These are phyloP conservation scores for Ceratocystiopsis minuta DNA, from an alignment of 2,329 filamentous ascomycete genomes.

Conservation along the genomic window DNA sequence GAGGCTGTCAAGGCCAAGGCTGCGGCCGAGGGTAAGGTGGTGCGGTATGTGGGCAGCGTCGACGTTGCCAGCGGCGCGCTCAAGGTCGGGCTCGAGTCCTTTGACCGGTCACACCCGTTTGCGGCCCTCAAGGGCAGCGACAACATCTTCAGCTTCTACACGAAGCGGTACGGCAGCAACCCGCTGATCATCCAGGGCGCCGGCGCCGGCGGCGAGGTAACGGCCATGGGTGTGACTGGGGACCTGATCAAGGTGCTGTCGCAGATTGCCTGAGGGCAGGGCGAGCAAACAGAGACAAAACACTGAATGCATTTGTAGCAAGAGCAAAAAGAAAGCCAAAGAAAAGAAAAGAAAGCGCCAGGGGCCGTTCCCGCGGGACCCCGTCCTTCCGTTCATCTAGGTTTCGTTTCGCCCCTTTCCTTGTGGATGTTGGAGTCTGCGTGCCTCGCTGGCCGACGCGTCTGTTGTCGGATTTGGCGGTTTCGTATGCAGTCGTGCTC, in stretches of 20 bases:
- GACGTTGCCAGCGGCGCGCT: slow-evolving; percentile 66
- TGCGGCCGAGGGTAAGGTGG: slow-evolving; percentile 72
- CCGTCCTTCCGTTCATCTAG: too few species aligned
- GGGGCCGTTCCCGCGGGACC: too few species aligned
- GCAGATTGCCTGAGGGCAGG: slow-evolving; percentile 33
- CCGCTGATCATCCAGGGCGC: slow-evolving; percentile 90
- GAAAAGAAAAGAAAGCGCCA: too few species aligned
- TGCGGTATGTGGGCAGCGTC: slow-evolving; percentile 86
- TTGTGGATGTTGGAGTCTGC: too few species aligned
- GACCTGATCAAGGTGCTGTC: slow-evolving; percentile 81
- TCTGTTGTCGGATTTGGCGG: not conserved
- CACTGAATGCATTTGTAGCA: too few species aligned
- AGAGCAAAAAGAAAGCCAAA: not conserved
- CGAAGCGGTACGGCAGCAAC: slow-evolving; percentile 78
- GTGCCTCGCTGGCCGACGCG: not conserved
- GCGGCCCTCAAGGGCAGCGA: slow-evolving; percentile 91
- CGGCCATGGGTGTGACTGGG: slow-evolving; percentile 91
- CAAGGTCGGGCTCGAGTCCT: slow-evolving; percentile 83
- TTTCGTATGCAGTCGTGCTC: not conserved
- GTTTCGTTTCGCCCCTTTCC: too few species aligned
- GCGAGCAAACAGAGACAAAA: not conserved
- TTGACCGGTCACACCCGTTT: slow-evolving; percentile 76
- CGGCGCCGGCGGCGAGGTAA: slow-evolving; percentile 85
- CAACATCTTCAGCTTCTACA: slow-evolving; percentile 98
- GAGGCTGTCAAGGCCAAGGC: slow-evolving; percentile 73